These are phyloP conservation scores for Parietaria judaica DNA, from an alignment of 306 rosid genomes.

Conservation along the genomic window DNA sequence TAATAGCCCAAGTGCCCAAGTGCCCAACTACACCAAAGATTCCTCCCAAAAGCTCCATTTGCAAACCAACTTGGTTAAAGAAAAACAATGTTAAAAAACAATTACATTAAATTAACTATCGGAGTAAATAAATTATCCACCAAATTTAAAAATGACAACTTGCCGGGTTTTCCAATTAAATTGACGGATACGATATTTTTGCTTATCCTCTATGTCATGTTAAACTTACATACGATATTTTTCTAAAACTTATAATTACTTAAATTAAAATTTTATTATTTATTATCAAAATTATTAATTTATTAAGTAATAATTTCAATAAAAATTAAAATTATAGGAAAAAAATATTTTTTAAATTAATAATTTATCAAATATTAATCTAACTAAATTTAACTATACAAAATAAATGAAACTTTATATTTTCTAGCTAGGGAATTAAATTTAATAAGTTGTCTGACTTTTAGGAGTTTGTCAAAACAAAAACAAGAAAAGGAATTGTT, in stretches of 20 bases:
- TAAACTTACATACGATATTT: too few relatives aligned
- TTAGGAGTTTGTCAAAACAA: not conserved
- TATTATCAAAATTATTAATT: too few relatives aligned
- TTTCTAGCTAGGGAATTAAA: not conserved
- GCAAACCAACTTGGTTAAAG: constrained; percentile 1
- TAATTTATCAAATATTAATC: too few relatives aligned
- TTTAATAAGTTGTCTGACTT: constrained; percentile 13
- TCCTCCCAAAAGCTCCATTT: not conserved
- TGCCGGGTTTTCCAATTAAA: not conserved
- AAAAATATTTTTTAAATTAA: too few relatives aligned
- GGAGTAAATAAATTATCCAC: not conserved
- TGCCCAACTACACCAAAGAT: not conserved
- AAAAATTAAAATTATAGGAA: too few relatives aligned
- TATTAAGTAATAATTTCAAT: too few relatives aligned
- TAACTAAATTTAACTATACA: too few relatives aligned
- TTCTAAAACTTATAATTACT: too few relatives aligned
- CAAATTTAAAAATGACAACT: not conserved
- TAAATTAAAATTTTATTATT: too few relatives aligned
- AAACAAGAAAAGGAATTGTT: not conserved
- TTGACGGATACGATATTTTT: not conserved
- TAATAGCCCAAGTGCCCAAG: too few relatives aligned
- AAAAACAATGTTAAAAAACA: too few relatives aligned
- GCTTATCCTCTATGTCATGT: not conserved
- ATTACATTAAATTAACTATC: not conserved
- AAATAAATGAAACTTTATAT: too few relatives aligned